Evolutionary conservation across 192 early-diverging fungal species (phyloP), one percentile per base, ranked within the genome.

Genomic region (Gonapodya sp.): DNA sequence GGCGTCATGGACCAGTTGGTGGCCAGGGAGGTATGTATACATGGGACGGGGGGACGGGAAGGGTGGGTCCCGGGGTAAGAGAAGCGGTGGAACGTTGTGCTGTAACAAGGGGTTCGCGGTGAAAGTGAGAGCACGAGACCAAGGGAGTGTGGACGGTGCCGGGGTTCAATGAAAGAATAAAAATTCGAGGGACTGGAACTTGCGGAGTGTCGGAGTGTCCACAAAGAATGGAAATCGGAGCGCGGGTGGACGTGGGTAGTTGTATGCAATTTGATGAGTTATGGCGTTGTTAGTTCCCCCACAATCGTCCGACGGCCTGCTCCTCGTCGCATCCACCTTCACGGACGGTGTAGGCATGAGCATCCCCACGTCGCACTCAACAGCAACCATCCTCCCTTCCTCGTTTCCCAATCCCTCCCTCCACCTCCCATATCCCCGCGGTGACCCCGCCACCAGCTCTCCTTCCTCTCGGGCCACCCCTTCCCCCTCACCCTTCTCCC

Each of bases 1-100:
- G 81, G 82, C 73, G 79, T 81, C 18, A 34, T 83, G 1, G 84
- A 85, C 73, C 32, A 79, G 14, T 46, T 85, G 14, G 18, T 82
- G 0, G 36, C 74, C 36, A 46, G 73, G 1, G 80, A 85, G 18
- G 80, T 80, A 31, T 18, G 36, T 64, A 64, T 24, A 64, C 24
- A 24, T 16, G 8, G 8, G 8, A 64, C 46, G 46, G 24, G 46
- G n/a, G n/a, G n/a, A n/a, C n/a, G n/a, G n/a, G n/a, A n/a, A n/a
- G n/a, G n/a, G n/a, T n/a, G n/a, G n/a, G n/a, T n/a, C n/a, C n/a
- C n/a, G n/a, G n/a, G n/a, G n/a, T n/a, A n/a, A n/a, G n/a, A n/a
- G n/a, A n/a, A n/a, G n/a, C n/a, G n/a, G n/a, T n/a, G 30, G 64
- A 16, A 72, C 16, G 16, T 30, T 30, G 16, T 72, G 36, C 79